phyloP scores from a whole-genome alignment of 169 alveolate genomes.

The Eimeria falciformis region DNA sequence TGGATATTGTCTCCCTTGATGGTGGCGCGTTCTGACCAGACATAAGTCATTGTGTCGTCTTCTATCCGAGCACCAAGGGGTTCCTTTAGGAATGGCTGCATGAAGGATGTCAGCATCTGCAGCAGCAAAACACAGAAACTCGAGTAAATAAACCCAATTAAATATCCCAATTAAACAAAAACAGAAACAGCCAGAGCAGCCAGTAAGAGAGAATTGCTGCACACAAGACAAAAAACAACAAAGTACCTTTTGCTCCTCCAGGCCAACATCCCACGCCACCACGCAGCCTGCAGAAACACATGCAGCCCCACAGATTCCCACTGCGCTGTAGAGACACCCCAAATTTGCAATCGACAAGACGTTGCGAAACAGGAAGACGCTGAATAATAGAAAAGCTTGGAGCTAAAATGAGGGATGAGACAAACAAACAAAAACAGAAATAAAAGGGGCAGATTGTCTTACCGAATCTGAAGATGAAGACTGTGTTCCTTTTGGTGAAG shows the following conservation, averaged over 20 bases:
- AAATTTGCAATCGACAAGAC: too few species aligned
- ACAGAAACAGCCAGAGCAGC: background rate
- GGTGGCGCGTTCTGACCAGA: slow-evolving; percentile 81
- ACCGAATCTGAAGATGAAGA: slow-evolving; percentile 83
- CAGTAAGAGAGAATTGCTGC: background rate
- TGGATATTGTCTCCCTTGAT: slow-evolving; percentile 87
- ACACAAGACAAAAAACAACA: background rate
- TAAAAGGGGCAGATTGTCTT: too few species aligned
- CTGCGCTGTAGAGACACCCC: too few species aligned
- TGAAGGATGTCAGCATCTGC: background rate
- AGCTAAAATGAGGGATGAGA: too few species aligned
- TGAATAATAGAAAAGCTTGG: too few species aligned
- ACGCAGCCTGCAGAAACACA: slow-evolving; percentile 76
- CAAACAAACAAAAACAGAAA: background rate
- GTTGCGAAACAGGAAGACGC: too few species aligned
- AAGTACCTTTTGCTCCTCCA: slow-evolving; percentile 81
- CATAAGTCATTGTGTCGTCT: slow-evolving; percentile 82
- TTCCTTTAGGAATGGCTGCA: slow-evolving; percentile 57
- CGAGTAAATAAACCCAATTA: background rate
- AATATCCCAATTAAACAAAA: background rate
- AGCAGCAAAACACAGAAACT: background rate
- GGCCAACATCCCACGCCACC: slow-evolving; percentile 84
- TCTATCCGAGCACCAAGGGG: slow-evolving; percentile 70
- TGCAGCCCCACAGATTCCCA: too few species aligned
- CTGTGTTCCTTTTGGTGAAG: slow-evolving; percentile 78